These are phyloP conservation scores for Kodamaea suecica DNA, from an alignment of 1,139 yeast genomes.

Conservation along the genomic window DNA sequence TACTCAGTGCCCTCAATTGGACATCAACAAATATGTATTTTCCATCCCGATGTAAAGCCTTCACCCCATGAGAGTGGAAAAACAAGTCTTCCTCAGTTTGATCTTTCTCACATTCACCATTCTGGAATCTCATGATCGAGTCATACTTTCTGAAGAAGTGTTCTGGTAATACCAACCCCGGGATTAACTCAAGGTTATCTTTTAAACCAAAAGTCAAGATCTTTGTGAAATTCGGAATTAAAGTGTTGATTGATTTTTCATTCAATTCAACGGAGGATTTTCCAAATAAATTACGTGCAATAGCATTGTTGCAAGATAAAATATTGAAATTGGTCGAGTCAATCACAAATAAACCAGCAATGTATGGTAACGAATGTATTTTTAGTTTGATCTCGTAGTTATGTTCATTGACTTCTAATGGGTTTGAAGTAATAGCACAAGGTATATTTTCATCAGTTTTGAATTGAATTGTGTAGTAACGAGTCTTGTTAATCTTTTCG, in stretches of 20 bases:
- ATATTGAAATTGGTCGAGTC: constrained; percentile 46
- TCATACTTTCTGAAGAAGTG: constrained; percentile 74
- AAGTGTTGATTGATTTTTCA: constrained; percentile 48
- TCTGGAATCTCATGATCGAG: constrained; percentile 23
- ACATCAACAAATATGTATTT: constrained; percentile 63
- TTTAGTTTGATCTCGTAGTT: constrained; percentile 50
- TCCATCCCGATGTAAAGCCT: constrained; percentile 72
- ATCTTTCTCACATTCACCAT: constrained; percentile 17
- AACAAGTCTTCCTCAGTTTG: constrained; percentile 42
- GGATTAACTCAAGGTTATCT: constrained; percentile 40
- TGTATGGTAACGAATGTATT: constrained; percentile 76
- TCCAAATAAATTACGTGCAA: constrained; percentile 78
- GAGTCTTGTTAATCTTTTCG: constrained; percentile 49
- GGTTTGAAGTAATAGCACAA: constrained; percentile 66
- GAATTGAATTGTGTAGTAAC: constrained; percentile 62
- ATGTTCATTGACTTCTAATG: constrained; percentile 41
- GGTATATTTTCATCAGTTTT: constrained; percentile 49
- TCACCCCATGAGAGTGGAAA: constrained; percentile 61
- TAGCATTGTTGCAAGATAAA: constrained; percentile 72
- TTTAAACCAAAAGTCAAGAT: constrained; percentile 50
- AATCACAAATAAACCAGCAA: constrained; percentile 82
- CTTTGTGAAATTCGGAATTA: constrained; percentile 65
- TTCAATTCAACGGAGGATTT: constrained; percentile 45
- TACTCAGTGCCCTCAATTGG: constrained; percentile 69
- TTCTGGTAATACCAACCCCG: constrained; percentile 72